Evolutionary conservation across 176 grass and related monocot genomes (phyloP).

Genomic region (Themeda triandra): DNA sequence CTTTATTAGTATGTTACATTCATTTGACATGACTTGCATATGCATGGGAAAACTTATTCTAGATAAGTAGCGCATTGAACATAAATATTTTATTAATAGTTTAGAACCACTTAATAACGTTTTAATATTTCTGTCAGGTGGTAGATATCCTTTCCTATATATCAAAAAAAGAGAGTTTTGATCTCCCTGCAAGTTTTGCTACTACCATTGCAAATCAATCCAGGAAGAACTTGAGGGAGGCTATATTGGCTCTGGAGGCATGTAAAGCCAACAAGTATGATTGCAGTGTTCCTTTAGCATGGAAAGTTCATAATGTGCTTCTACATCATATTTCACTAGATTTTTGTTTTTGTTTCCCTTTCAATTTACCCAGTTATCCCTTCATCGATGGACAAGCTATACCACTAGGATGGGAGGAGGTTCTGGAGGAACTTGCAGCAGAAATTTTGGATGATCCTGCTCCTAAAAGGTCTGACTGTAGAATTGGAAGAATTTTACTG

Average conservation of each 20-base stretch:
- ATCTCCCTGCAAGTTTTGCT: slow-evolving; percentile 54
- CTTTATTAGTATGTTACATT: neutral
- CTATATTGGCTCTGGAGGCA: slow-evolving; percentile 70
- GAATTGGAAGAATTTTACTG: neutral
- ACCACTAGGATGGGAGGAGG: slow-evolving; percentile 54
- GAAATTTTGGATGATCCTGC: slow-evolving; percentile 65
- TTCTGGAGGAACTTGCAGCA: slow-evolving; percentile 55
- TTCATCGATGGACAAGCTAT: slow-evolving; percentile 65
- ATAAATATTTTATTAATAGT: slow-evolving; percentile 3
- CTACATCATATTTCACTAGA: neutral
- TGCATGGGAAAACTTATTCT: neutral
- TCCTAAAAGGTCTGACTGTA: slow-evolving; percentile 40
- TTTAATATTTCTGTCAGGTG: slow-evolving; percentile 35
- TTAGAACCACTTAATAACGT: neutral
- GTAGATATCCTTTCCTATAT: slow-evolving; percentile 57
- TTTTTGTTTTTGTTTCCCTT: neutral
- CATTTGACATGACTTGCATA: neutral
- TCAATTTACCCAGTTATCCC: slow-evolving; percentile 50
- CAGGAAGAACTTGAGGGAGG: slow-evolving; percentile 62
- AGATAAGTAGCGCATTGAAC: neutral
- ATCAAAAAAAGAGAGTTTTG: slow-evolving; percentile 55
- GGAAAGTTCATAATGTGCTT: neutral
- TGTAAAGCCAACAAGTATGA: slow-evolving; percentile 61
- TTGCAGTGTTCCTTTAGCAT: neutral
- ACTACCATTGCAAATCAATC: slow-evolving; percentile 46